Evolutionary conservation across 495 filamentous ascomycete genomes (phyloP), one percentile per base, ranked within the genome.

Genomic region (Lichina pygmaea): DNA sequence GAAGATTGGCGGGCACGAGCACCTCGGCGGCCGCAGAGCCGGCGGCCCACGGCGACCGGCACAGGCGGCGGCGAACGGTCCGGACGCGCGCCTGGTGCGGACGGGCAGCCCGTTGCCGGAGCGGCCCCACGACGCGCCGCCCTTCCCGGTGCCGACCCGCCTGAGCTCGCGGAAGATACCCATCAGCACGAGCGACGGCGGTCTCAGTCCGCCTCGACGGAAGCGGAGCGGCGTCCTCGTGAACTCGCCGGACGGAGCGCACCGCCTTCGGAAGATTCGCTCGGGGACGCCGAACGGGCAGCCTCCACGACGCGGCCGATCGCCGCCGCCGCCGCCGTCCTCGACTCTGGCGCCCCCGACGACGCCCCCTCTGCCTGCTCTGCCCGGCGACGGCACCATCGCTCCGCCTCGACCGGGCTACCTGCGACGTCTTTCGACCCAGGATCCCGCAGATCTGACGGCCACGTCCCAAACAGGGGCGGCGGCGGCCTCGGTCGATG

Each of bases 81-180:
- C 36, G 36, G 36, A 11, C 36, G 11, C 36, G 10, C 36, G 36
- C 10, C 36, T 15, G 36, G 36, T 39, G 36, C 36, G 36, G 36
- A 39, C 36, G 5, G 66, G 12, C 62, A 63, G 48, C 43, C 68
- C 71, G 24, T 24, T 24, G 24, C 24, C 4, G 1, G 24, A 24
- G 24, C 24, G 4, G 24, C 24, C 24, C 24, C 4, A 24, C 24
- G 24, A 64, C 46, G 60, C 63, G 33, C 82, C 82, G 17, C 82
- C 83, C 7, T 93, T 93, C 64, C 85, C 91, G 0, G 86, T 97
- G 8, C 89, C 89, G 5, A 79, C 76, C 9, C 69, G 89, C 45
- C 74, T 81, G 13, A 94, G 86, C 55, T 94, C 89, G 3, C 72
- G 83, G 50, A 78, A 79, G 52, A 67, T 77, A 34, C 72, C 75